Evolutionary conservation across 225 moss, liverwort and hornwort species (phyloP), one percentile per base, ranked within the genome.

Genomic region (Marchantia polymorpha): DNA sequence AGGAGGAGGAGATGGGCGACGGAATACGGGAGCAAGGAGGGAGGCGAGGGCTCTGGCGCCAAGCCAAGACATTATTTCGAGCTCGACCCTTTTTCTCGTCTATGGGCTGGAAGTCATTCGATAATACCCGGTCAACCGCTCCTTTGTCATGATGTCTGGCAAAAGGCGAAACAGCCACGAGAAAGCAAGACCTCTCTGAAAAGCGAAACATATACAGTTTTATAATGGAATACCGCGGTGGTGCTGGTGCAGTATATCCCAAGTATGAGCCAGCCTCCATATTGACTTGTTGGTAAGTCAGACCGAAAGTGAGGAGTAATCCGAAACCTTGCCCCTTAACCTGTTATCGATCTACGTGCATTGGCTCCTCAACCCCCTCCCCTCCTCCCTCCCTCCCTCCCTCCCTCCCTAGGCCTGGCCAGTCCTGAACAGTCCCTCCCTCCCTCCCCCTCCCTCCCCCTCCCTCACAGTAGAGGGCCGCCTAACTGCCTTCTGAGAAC

Each of bases 71-170:
- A 73, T 73, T 39, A 73, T 39, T 73, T 39, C 52, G 52, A 51
- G 22, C 73, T 53, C 12, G 52, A 47, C 23, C 31, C 73, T 53
- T 73, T 73, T 73, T 26, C 73, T 51, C 23, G 12, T 25, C 51
- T 73, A 73, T 73, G 73, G 73, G 73, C 73, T 73, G 73, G 8
- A 73, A 23, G 73, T 51, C 73, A 73, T 73, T 73, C 14, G 73
- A 53, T 73, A 25, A 52, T 52, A 73, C 73, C 52, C 73, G 52
- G 73, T 73, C 73, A 73, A 73, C 73, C 73, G 73, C 73, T 73
- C 73, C 73, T 47, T 73, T 73, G 52, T 73, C 73, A 52, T 73
- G 73, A 73, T 73, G 73, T 73, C 73, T 73, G 73, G n/a, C 73
- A 73, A 73, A 73, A 73, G 73, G n/a, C 52, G 52, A 26, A 53